Evolutionary conservation across 345 rosid genomes (phyloP), one percentile per base, ranked within the genome.

Genomic region (Eucalyptus tenuipes): DNA sequence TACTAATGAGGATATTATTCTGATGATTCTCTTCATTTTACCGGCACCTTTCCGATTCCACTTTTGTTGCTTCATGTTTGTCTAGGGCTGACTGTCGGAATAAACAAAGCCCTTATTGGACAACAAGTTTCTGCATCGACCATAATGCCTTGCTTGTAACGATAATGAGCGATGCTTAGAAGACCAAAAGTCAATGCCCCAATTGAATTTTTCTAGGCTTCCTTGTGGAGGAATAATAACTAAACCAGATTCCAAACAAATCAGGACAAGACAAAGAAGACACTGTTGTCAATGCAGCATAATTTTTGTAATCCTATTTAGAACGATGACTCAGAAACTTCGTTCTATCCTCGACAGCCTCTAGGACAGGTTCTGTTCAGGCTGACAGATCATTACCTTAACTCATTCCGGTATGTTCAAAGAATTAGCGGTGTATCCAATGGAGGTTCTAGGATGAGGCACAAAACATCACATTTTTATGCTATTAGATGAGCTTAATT

Each of bases 261-360:
- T 66, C 40, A n/a, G 75, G 75, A n/a, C 20, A 1, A 15, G 20
- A 15, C 75, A 66, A 66, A 66, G 75, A 66, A n/a, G 6, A 66
- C 40, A 5, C 3, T n/a, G 40, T n/a, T 18, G 3, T n/a, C 5
- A 0, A n/a, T 10, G 2, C 11, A 10, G 20, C 75, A 66, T n/a
- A n/a, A n/a, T 4, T 66, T 33, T 10, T 14, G 75, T 2, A 66
- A 66, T 66, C 75, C 40, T 15, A 15, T 15, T 15, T 31, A 66
- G 42, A 66, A 18, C 1, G 22, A 66, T 15, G 79, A 31, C 42
- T 66, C 10, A 17, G 42, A 66, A 31, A 66, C 79, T 66, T 15
- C 40, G 12, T 66, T 66, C 42, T 31, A 31, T 66, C 22, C 42
- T 66, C 18, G 40, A 40, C 11, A 7, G 22, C 40, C 61, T 55